Conservation (phyloP, 768 basidiomycete genomes). For the Cystoderma amianthinum region DNA sequence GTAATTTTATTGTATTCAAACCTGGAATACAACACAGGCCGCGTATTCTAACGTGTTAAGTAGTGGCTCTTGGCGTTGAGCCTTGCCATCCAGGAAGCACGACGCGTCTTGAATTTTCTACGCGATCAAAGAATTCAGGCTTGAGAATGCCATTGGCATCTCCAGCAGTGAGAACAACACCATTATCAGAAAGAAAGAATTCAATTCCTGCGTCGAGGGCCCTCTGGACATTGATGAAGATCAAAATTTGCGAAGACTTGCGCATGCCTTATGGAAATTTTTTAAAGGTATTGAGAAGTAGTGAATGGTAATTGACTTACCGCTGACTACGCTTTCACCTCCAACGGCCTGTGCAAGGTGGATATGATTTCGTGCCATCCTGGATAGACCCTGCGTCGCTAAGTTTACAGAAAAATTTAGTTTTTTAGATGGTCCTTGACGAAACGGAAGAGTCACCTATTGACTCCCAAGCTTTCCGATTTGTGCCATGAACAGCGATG, state of each 20-base stretch:
- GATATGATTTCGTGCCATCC: slow-evolving; percentile 87
- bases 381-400: slow-evolving; percentile 72
- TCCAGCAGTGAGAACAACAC: slow-evolving; percentile 84
- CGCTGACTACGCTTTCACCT: slow-evolving; percentile 65
- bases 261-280: slow-evolving; percentile 65
- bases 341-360: slow-evolving; percentile 81
- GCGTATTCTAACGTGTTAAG: slow-evolving; percentile 5
- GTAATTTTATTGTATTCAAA: slow-evolving; percentile 4
- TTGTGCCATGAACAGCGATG: slow-evolving; percentile 82
- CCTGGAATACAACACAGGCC: slow-evolving; percentile 6
- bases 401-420: not conserved
- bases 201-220: slow-evolving; percentile 62
- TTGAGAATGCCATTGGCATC: slow-evolving; percentile 53
- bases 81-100: slow-evolving; percentile 28
- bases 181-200: slow-evolving; percentile 80
- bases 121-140: slow-evolving; percentile 61
- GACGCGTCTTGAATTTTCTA: slow-evolving; percentile 42
- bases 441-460: slow-evolving; percentile 46
- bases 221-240: slow-evolving; percentile 72
- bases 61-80: slow-evolving; percentile 6
- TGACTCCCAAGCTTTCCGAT: slow-evolving; percentile 53
- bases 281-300: not conserved
- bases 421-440: not conserved
- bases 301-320: slow-evolving; percentile 32
- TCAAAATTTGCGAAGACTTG: slow-evolving; percentile 65